These are phyloP conservation scores for Patellifolia procumbens DNA, from an alignment of 179 eudicot species.

Conservation along the genomic window DNA sequence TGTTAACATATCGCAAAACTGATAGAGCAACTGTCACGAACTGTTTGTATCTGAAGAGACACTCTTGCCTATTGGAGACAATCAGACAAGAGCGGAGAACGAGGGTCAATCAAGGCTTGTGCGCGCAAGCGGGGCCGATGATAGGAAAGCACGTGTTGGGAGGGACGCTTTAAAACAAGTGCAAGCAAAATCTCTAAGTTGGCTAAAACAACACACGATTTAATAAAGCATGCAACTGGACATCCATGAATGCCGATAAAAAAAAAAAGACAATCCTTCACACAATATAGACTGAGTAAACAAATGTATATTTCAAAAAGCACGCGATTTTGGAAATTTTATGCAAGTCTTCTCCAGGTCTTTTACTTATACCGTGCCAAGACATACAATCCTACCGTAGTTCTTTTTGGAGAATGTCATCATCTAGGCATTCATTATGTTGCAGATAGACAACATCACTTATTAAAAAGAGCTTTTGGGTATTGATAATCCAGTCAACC, in stretches of 20 bases:
- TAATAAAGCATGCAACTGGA: neutral
- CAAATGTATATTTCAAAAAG: too few relatives aligned
- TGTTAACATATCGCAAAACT: neutral
- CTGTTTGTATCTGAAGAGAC: too few relatives aligned
- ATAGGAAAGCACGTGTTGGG: too few relatives aligned
- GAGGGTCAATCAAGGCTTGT: neutral
- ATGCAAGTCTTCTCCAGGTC: neutral
- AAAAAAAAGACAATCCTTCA: neutral
- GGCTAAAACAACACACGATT: neutral
- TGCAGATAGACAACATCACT: neutral
- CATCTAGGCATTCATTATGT: neutral
- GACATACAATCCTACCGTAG: neutral
- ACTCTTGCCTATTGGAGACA: neutral
- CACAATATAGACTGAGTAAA: neutral
- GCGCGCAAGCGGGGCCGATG: too few relatives aligned
- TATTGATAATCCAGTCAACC: too few relatives aligned
- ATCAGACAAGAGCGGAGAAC: neutral
- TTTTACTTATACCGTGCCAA: neutral
- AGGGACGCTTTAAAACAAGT: too few relatives aligned
- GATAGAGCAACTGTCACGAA: constrained; percentile 3
- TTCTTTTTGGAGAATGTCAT: neutral
- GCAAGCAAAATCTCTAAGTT: neutral
- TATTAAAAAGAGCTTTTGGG: too few relatives aligned
- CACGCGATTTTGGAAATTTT: neutral
- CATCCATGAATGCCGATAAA: neutral